These are phyloP conservation scores for Cyberlindnera saturnus DNA, from an alignment of 805 yeast genomes.

Conservation along the genomic window DNA sequence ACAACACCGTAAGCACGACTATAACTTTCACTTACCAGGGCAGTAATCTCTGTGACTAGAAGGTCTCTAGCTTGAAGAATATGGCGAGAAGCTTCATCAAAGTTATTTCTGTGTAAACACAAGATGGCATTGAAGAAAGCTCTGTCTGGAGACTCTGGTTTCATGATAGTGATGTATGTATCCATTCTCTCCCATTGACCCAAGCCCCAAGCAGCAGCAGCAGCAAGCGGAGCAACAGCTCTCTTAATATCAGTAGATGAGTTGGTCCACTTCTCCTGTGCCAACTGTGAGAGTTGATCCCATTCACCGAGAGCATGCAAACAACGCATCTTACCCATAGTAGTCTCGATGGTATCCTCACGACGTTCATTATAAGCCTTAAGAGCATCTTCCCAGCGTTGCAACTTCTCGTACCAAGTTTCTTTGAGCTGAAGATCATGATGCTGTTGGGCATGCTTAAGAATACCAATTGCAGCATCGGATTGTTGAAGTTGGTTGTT, in stretches of 20 bases:
- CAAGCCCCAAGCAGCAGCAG: constrained; percentile 98
- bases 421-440: constrained; percentile 90
- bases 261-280: constrained; percentile 77
- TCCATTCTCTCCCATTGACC: constrained; percentile 98
- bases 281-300: constrained; percentile 85
- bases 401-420: constrained; percentile 95
- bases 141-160: constrained; percentile 85
- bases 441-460: constrained; percentile 88
- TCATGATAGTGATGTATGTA: constrained; percentile 83
- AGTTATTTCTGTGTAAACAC: constrained; percentile 79
- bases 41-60: constrained; percentile 88
- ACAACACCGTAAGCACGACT: constrained; percentile 96
- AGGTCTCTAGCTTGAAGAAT: constrained; percentile 83
- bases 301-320: constrained; percentile 98
- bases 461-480: constrained; percentile 95
- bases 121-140: constrained; percentile 92
- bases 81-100: constrained; percentile 71
- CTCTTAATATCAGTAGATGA: constrained; percentile 70
- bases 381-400: constrained; percentile 97
- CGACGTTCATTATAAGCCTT: constrained; percentile 83
- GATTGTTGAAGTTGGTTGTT: constrained; percentile 94
- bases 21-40: constrained; percentile 91
- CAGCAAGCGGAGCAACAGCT: constrained; percentile 93
- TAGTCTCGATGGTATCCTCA: constrained; percentile 71
- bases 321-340: constrained; percentile 98